Base-by-base conservation (phyloP, 192 early-diverging fungal species). In the Coemansia sp. region DNA sequence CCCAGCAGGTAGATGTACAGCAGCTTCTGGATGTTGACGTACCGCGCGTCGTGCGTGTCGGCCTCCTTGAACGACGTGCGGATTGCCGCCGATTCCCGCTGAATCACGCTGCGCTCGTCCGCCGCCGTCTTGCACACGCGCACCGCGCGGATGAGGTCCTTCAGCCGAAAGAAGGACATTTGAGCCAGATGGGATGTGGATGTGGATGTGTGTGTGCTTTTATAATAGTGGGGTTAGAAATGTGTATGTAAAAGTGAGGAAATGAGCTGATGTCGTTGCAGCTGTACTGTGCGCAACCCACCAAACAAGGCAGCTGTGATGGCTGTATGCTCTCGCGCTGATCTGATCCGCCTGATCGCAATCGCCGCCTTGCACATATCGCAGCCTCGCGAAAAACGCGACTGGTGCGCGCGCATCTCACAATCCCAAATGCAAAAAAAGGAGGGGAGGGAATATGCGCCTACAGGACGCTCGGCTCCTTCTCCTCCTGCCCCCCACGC, bases 1-100 rank as follows among this genome's bases (percentile, higher is more conserved):
- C 97, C 94, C 17, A 99, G 85, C 91, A 99, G 91, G 66, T 96
- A 93, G 57, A 99, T 96, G 64, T 99, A 99, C 12, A 99, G 82
- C 63, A 99, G 81, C 75, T 99, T 99, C 24, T 93, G 91, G 38
- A 99, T 89, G 78, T 98, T 99, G 57, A 89, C 82, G 69, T 94
- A 90, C 34, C 95, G 85, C 21, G 89, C 83, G 40, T 94, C 95
- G 50, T 83, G 85, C 53, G 73, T 65, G 73, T 94, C 92, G 64
- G 95, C 96, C 56, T 97, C 92, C 72, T 92, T 96, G 83, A 99
- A 97, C 18, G 92, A 88, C 14, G 97, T 98, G 61, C 97, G 86
- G 68, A 99, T 95, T 55, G 83, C 86, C 7, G 97, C 97, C 25
- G 88, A 91, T 78, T 99, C 97, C 68, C 92, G 90, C 56, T 92